Evolutionary conservation across 2,329 filamentous ascomycete genomes (phyloP).

Genomic region (Cladosporium sp.): DNA sequence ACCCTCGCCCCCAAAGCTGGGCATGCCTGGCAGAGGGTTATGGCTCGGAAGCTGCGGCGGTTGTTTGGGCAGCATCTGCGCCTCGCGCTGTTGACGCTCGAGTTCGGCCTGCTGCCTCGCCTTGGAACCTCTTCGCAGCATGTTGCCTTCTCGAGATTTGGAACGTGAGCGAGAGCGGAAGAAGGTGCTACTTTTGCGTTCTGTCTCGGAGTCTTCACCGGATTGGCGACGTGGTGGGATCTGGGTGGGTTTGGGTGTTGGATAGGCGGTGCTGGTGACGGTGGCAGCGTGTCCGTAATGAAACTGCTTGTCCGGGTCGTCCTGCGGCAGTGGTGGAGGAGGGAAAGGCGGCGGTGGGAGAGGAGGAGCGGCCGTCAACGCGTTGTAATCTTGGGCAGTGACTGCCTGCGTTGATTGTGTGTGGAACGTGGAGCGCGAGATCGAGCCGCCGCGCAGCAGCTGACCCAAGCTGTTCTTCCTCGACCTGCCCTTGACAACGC

Average conservation of each 20-base stretch:
- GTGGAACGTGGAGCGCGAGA: neutral
- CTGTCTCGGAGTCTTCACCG: constrained; percentile 6
- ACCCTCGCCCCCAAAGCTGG: constrained; percentile 60
- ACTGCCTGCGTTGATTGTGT: neutral
- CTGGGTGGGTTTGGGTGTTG: neutral
- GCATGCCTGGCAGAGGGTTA: constrained; percentile 46
- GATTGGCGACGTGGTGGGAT: neutral
- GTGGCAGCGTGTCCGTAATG: constrained; percentile 2
- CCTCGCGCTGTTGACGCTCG: constrained; percentile 14
- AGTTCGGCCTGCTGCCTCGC: constrained; percentile 25
- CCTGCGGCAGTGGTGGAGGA: neutral
- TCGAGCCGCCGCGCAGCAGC: constrained; percentile 4
- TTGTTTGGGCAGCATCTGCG: constrained; percentile 53
- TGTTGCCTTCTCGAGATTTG: constrained; percentile 14
- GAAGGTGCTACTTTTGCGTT: constrained; percentile 7
- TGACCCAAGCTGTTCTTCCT: constrained; percentile 13
- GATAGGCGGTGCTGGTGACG: constrained; percentile 9
- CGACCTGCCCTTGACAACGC: neutral
- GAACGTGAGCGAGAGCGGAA: constrained; percentile 7
- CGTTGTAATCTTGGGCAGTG: neutral
- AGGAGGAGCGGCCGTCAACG: constrained; percentile 9
- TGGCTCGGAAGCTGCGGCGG: constrained; percentile 55
- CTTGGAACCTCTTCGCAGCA: constrained; percentile 35
- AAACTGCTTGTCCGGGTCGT: constrained; percentile 3
- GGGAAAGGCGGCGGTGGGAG: neutral